Conservation (phyloP, 139 green algal genomes). For the Dunaliella sp. region DNA sequence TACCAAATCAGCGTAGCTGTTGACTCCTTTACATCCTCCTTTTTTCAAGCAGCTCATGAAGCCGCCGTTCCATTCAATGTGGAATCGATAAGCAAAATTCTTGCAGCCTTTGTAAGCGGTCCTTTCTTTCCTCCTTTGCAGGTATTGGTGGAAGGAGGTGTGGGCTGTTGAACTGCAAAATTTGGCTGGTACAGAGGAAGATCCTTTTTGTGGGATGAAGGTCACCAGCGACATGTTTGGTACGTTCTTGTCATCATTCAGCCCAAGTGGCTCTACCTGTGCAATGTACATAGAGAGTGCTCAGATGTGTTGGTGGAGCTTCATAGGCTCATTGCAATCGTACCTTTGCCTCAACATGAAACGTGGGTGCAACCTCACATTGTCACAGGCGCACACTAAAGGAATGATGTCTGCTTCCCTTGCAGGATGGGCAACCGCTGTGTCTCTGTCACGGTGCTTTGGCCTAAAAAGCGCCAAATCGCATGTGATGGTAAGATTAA, state of each 20-base stretch:
- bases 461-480: slow-evolving; percentile 22
- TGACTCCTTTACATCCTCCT: too few species aligned
- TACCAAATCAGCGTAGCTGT: too few species aligned
- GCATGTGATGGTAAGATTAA: slow-evolving; percentile 25
- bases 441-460: slow-evolving; percentile 47
- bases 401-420: neutral
- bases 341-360: too few species aligned
- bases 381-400: neutral
- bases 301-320: neutral
- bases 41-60: too few species aligned
- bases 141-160: slow-evolving; percentile 28
- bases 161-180: slow-evolving; percentile 9
- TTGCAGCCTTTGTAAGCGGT: too few species aligned
- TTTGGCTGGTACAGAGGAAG: slow-evolving; percentile 18
- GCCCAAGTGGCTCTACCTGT: too few species aligned
- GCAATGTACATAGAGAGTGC: neutral
- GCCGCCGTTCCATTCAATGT: too few species aligned
- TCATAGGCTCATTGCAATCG: too few species aligned
- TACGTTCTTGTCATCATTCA: too few species aligned
- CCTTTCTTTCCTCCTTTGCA: too few species aligned
- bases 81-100: too few species aligned
- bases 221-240: slow-evolving; percentile 23
- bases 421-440: slow-evolving; percentile 37
- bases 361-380: too few species aligned
- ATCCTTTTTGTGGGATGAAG: slow-evolving; percentile 23